These are phyloP conservation scores for Phoenix dactylifera DNA, from an alignment of 176 grass and related monocot species.

Conservation along the genomic window DNA sequence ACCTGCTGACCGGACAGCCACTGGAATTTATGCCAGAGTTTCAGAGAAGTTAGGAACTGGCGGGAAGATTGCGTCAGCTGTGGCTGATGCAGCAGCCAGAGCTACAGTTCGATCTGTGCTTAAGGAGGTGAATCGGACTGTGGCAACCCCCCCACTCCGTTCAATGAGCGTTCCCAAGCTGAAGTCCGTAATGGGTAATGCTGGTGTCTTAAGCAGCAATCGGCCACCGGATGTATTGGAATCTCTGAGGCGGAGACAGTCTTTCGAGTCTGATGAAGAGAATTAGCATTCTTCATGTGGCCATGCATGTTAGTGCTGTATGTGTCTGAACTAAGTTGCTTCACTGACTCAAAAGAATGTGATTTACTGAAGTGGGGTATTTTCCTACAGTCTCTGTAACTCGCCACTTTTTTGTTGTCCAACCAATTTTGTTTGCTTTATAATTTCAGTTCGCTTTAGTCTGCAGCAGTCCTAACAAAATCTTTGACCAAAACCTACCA, in stretches of 20 bases:
- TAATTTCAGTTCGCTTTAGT: no score
- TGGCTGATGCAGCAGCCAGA: slow-evolving; percentile 27
- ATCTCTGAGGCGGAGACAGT: slow-evolving; percentile 45
- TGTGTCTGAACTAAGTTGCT: no score
- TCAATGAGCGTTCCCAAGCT: slow-evolving; percentile 74
- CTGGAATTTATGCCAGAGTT: not conserved
- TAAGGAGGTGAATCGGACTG: slow-evolving; percentile 55
- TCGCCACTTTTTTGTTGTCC: no score
- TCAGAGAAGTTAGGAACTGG: slow-evolving; percentile 7
- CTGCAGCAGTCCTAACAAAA: no score
- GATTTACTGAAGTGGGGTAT: no score
- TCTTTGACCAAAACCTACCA: no score
- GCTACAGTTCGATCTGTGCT: slow-evolving; percentile 48
- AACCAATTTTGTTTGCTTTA: no score
- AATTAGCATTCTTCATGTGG: slow-evolving; percentile 11
- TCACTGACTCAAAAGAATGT: no score
- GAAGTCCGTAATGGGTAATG: slow-evolving; percentile 21
- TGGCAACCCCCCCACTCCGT: slow-evolving; percentile 35
- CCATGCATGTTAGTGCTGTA: no score
- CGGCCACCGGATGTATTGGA: slow-evolving; percentile 27
- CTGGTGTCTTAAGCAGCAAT: not conserved
- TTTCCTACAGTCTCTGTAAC: no score
- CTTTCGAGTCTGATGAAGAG: slow-evolving; percentile 71
- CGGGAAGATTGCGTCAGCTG: slow-evolving; percentile 2
- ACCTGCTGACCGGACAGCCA: not conserved